Conservation (phyloP, 2,329 filamentous ascomycete species). For the Chaetomium sp. region DNA sequence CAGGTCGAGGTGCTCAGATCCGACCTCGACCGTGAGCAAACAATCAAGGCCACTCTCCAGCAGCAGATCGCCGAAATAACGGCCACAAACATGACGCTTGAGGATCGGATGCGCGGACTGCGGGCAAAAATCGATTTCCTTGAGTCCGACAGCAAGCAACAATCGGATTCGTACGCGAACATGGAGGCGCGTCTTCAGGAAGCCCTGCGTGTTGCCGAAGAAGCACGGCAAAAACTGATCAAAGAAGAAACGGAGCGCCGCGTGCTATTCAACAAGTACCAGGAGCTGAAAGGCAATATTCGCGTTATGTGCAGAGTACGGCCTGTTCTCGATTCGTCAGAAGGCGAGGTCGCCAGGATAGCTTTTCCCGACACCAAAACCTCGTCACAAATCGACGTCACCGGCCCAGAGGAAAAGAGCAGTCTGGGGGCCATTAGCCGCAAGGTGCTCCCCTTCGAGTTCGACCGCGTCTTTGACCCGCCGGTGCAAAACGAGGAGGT, state of each 20-base stretch:
- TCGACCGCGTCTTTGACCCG: slow-evolving; percentile 89
- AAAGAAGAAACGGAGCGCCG: slow-evolving; percentile 88
- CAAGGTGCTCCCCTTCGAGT: slow-evolving; percentile 83
- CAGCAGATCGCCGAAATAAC: slow-evolving; percentile 60
- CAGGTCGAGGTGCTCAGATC: slow-evolving; percentile 50
- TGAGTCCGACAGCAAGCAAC: slow-evolving; percentile 85
- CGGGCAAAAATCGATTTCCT: slow-evolving; percentile 84
- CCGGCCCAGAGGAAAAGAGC: slow-evolving; percentile 80
- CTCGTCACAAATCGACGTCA: slow-evolving; percentile 81
- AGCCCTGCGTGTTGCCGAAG: slow-evolving; percentile 68
- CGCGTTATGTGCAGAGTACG: slow-evolving; percentile 96
- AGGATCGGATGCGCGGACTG: slow-evolving; percentile 74
- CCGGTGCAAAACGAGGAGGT: slow-evolving; percentile 77
- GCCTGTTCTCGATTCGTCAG: slow-evolving; percentile 62
- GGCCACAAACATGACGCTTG: slow-evolving; percentile 65
- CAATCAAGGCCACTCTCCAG: slow-evolving; percentile 57
- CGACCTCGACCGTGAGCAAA: slow-evolving; percentile 64
- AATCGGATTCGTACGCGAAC: slow-evolving; percentile 80
- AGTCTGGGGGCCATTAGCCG: slow-evolving; percentile 74
- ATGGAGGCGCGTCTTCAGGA: slow-evolving; percentile 81
- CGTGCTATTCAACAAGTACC: slow-evolving; percentile 95
- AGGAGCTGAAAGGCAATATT: slow-evolving; percentile 97
- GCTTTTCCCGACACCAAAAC: slow-evolving; percentile 82
- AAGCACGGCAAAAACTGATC: slow-evolving; percentile 78
- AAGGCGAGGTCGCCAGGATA: slow-evolving; percentile 71